Base-by-base conservation (phyloP, 2,329 filamentous ascomycete genomes). In the Knufia petricola region DNA sequence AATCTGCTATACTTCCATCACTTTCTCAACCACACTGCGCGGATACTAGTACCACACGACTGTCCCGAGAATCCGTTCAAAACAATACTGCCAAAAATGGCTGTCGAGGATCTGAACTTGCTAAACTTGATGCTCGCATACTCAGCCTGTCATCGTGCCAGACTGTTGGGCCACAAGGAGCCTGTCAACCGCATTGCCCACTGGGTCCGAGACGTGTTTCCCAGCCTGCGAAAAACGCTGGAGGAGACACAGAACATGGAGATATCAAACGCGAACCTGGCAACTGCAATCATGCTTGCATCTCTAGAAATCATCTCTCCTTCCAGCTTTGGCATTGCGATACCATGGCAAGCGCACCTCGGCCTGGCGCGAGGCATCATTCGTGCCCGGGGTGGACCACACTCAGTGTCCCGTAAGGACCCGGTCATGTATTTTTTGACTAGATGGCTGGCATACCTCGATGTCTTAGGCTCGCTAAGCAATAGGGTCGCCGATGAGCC, bases 251-350 rank as follows among this genome's bases (percentile, higher is more conserved):
- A 84, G 1, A 81, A 87, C 55, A 78, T 78, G n/a, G 71, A 73
- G 32, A 79, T 87, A 9, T 82, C 84, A 1, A 81, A 87, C 56
- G 78, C 79, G 13, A 85, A 84, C 48, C 72, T 94, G 2, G 85
- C 86, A 0, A 87, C 85, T 0, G 84, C 86, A 6, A 88, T 94
- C 53, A 88, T 92, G 84, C 75, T 94, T 39, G 79, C 85, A 0
- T 89, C 85, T 1, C 71, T 92, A 17, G 85, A 92, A 60, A 90
- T 92, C 49, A 82, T 92, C 43, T 87, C 84, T 0, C 87, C 87
- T 0, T 83, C 82, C 49, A 84, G 84, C 0, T 90, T 92, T 60
- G 85, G 84, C 47, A 81, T 86, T n/a, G 74, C 79, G 1, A 84
- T 90, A 46, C 76, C 84, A 1, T 94, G 87, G 87, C 85, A 88